Evolutionary conservation across 2,329 filamentous ascomycete species (phyloP), one percentile per base, ranked within the genome.

Genomic region (Penicillium sp.): DNA sequence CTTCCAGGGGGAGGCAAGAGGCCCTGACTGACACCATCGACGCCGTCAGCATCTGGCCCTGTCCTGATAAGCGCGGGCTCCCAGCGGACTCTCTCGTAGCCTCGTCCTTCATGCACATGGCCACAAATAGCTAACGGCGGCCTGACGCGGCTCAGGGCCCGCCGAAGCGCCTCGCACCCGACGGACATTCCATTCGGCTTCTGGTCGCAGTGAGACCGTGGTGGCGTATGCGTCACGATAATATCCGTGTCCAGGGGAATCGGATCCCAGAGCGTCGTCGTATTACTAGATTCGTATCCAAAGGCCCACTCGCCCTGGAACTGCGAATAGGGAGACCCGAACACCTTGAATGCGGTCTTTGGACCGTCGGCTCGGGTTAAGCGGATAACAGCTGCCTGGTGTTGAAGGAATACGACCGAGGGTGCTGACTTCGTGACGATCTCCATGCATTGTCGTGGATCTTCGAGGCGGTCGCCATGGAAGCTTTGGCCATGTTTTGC

Each of bases 31-130:
- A 61, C 48, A 43, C 50, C 31, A 30, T 63, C 54, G 27, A 55
- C 46, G 30, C 39, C 41, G 28, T 43, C 28, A 31, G 20, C 33
- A 30, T 48, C 35, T 16, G 24, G 31, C 22, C 30, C 43, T 35
- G 44, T 20, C 11, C 33, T 41, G 30, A 36, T 41, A 44, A 43
- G 42, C n/a, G 25, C 40, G 33, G 43, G 10, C 36, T 16, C 25
- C 81, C 81, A 84, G 39, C 65, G 65, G 25, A 84, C 70, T 27
- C 77, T 69, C 60, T 80, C 73, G 44, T 75, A 80, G 27, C 81
- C 81, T 63, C 81, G 70, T 38, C 74, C 77, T 61, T 80, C 76
- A 67, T 84, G 81, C 33, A 82, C 78, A 70, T 85, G 81, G n/a
- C 82, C 82, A 62, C 78, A 84, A 48, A 85, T 69, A 55, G 75